Evolutionary conservation across 2,329 filamentous ascomycete species (phyloP), one percentile per base, ranked within the genome.

Genomic region (Curvularia hawaiiensis): DNA sequence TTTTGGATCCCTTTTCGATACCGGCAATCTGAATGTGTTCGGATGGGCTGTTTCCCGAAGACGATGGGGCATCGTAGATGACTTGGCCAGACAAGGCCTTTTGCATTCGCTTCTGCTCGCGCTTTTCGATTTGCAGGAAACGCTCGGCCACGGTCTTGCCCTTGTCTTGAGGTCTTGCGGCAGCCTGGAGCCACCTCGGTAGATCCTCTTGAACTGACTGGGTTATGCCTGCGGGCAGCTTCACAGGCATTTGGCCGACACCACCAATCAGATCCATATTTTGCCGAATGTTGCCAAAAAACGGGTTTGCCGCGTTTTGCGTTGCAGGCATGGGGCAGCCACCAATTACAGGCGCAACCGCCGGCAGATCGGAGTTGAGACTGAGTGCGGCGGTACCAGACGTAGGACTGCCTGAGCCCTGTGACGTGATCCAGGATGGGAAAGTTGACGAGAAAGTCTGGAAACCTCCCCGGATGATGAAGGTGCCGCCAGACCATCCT

Each of bases 241-340:
- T 86, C 56, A 90, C 69, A 14, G 85, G 72, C 62, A 88, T 87
- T 67, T 96, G 93, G 0, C 95, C 95, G 11, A 98, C 94, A 20
- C 95, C 95, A 64, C 92, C 92, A 31, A 96, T 89, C 18, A 99
- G 82, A 71, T 98, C 95, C 86, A 96, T 94, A 63, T 98, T 97
- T 75, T 98, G 95, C 43, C 95, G 88, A 67, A 99, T 98, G 63
- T 97, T 98, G 60, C 88, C 88, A 75, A 98, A 98, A 79, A 99
- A 98, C 0, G 94, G 93, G 67, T 96, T 96, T 0, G 87, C 83
- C 0, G 86, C 85, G 58, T 87, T 87, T 63, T 86, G 83, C 0
- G 85, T 83, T 39, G 80, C 80, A 1, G 95, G 95, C 74, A 98
- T 87, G 58, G 87, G 85, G 61, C 96, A 96, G 7, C 94, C 94